phyloP scores from a whole-genome alignment of 257 asterid species.

The Solanum habrochaites region DNA sequence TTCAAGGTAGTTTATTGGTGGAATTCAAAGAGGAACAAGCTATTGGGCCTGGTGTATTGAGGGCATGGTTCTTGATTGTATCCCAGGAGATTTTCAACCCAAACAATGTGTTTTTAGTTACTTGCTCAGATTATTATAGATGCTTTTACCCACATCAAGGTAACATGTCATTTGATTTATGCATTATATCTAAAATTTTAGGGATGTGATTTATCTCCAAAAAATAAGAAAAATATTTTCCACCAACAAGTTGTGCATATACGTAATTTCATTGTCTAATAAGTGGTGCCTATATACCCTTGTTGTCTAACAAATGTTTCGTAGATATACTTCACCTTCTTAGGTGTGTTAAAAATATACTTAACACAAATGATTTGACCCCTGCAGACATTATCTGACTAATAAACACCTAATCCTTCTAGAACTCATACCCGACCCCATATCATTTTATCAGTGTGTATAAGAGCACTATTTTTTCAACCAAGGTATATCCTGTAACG shows the following conservation, averaged over 20 bases:
- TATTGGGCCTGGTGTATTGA: conserved; percentile 85
- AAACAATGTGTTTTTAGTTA: conserved; percentile 65
- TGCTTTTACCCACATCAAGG: conserved; percentile 99
- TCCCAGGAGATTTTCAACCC: conserved; percentile 71
- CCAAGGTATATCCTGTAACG: too few species aligned
- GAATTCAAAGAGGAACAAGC: conserved; percentile 95
- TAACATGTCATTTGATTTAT: conserved; percentile 3
- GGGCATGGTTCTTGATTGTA: conserved; percentile 87
- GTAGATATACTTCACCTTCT: background rate
- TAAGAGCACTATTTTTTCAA: background rate
- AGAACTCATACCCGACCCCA: background rate
- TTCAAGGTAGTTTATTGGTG: conserved; percentile 71
- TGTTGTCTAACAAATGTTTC: too few species aligned
- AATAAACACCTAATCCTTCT: background rate
- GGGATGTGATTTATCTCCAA: too few species aligned
- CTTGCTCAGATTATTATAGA: too few species aligned
- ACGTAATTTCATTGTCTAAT: background rate
- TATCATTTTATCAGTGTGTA: background rate
- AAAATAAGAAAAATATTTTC: too few species aligned
- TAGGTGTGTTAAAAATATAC: too few species aligned
- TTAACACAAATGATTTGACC: background rate
- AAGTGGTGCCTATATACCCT: background rate
- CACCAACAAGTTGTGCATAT: background rate
- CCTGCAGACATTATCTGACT: background rate
- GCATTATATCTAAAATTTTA: background rate